Conservation (phyloP, 345 rosid species). For the Viola odorata region DNA sequence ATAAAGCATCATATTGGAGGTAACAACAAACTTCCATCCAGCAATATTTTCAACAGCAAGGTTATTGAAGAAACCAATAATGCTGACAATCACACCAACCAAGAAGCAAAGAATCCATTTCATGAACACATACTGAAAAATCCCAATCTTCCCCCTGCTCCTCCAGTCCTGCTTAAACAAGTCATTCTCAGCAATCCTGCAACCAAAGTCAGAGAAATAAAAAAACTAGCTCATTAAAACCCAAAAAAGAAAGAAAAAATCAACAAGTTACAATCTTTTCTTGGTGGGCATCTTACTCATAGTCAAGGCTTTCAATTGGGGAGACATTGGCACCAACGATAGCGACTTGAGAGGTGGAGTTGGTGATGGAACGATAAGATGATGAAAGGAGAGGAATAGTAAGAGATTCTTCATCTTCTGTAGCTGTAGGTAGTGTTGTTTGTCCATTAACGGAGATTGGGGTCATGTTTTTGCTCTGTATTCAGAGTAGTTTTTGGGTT, state of each 20-base stretch:
- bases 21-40: constrained; percentile 75
- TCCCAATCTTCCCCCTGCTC: constrained; percentile 49
- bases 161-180: constrained; percentile 96
- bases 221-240: neutral
- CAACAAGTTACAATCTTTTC: too few species aligned
- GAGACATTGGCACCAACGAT: constrained; percentile 74
- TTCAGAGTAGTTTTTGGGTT: neutral
- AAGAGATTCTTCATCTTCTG: constrained; percentile 39
- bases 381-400: constrained; percentile 42
- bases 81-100: constrained; percentile 61
- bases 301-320: constrained; percentile 91
- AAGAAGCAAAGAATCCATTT: constrained; percentile 77
- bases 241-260: constrained; percentile 2
- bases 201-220: neutral
- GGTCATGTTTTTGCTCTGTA: constrained; percentile 2
- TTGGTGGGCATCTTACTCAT: constrained; percentile 43
- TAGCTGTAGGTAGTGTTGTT: neutral
- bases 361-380: constrained; percentile 37
- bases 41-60: constrained; percentile 90
- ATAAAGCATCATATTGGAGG: constrained; percentile 80
- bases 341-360: constrained; percentile 90
- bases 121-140: constrained; percentile 66
- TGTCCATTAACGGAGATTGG: constrained; percentile 6
- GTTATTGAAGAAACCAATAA: constrained; percentile 71
- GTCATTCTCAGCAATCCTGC: constrained; percentile 77